Percentiles rank a stretch among this genome's conserved stretches.
Evolutionary conservation across 2,329 filamentous ascomycete species (phyloP).

Genomic region (Aspergillus japonicus): DNA sequence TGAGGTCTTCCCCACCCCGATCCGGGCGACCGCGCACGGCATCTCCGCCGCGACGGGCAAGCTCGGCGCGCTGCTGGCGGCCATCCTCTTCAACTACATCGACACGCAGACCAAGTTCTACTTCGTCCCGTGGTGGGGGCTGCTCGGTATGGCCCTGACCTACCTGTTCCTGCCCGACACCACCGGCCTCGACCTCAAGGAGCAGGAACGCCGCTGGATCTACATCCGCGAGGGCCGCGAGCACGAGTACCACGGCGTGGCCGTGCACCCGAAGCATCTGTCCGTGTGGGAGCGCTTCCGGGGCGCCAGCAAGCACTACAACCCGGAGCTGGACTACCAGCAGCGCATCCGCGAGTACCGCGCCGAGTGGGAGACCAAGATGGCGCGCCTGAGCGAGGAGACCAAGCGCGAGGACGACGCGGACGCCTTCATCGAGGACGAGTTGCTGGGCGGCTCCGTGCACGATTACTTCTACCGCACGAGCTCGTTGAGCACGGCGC

Average conservation of each 20-base stretch:
- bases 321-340: slow-evolving; percentile 7
- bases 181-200: slow-evolving; percentile 5
- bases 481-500: neutral
- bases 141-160: slow-evolving; percentile 1
- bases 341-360: slow-evolving; percentile 6
- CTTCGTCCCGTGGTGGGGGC: slow-evolving; percentile 4
- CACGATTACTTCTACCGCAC: slow-evolving; percentile 7
- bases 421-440: neutral
- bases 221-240: slow-evolving; percentile 1
- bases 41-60: slow-evolving; percentile 91
- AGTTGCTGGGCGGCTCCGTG: neutral
- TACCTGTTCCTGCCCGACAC: slow-evolving; percentile 4
- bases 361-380: slow-evolving; percentile 4
- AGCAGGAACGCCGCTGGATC: slow-evolving; percentile 5
- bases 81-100: slow-evolving; percentile 7
- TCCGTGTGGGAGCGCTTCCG: slow-evolving; percentile 8
- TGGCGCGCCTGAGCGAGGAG: slow-evolving; percentile 2
- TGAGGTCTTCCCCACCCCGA: slow-evolving; percentile 87
- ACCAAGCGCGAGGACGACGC: neutral
- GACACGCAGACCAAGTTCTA: slow-evolving; percentile 8
- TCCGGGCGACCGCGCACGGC: slow-evolving; percentile 88
- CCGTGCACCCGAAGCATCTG: slow-evolving; percentile 3
- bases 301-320: slow-evolving; percentile 4
- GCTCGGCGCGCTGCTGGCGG: slow-evolving; percentile 75
- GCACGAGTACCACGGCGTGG: slow-evolving; percentile 5